Percentiles rank a stretch among this genome's conserved stretches.
phyloP scores from a whole-genome alignment of 345 rosid species.

The Trapa incisa region DNA sequence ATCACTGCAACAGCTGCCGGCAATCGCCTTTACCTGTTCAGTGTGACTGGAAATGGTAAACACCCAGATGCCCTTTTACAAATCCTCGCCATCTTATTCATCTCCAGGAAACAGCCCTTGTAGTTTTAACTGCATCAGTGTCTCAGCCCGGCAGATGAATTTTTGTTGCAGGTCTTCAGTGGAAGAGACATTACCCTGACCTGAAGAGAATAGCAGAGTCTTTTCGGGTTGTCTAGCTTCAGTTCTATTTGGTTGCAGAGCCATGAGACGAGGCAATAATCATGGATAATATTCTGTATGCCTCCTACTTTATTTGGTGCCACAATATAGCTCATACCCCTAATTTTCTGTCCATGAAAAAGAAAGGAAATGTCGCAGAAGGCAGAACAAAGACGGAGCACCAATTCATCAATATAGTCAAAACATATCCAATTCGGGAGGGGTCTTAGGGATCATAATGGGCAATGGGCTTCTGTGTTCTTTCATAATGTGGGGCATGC shows the following conservation, averaged over 20 bases:
- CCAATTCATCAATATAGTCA: too few species aligned
- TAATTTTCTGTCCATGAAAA: too few species aligned
- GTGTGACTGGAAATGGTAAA: constrained; percentile 60
- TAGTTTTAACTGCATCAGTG: background rate
- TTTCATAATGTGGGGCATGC: too few species aligned
- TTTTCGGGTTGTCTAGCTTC: constrained; percentile 55
- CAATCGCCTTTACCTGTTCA: constrained; percentile 76
- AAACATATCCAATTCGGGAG: too few species aligned
- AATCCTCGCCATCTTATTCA: background rate
- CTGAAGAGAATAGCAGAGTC: constrained; percentile 79
- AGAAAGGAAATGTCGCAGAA: too few species aligned
- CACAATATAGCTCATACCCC: too few species aligned
- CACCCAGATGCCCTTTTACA: background rate
- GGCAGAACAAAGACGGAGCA: too few species aligned
- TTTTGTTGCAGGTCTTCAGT: constrained; percentile 56
- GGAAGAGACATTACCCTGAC: constrained; percentile 91
- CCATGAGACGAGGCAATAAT: too few species aligned
- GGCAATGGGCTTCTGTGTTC: too few species aligned
- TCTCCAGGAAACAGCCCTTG: background rate
- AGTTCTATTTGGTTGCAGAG: background rate
- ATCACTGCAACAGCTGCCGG: constrained; percentile 97
- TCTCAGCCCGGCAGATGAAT: background rate
- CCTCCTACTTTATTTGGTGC: too few species aligned
- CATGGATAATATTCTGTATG: too few species aligned
- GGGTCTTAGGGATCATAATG: too few species aligned